These are phyloP conservation scores for Colletotrichum gloeosporioides DNA, from an alignment of 2,329 filamentous ascomycete species.

Conservation along the genomic window DNA sequence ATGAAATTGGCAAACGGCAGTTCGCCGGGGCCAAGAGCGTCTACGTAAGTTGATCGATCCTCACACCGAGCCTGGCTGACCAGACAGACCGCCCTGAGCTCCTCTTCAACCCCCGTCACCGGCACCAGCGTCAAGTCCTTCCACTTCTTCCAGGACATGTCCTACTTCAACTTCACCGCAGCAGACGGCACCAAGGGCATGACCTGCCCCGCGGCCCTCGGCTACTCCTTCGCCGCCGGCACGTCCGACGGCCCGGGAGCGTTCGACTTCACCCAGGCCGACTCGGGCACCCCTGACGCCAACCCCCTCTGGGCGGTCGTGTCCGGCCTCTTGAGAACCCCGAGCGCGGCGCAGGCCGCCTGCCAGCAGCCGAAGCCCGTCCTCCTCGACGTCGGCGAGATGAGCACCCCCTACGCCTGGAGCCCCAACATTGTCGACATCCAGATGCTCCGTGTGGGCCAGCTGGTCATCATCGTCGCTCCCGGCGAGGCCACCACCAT, in stretches of 20 bases:
- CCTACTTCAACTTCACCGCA: constrained; percentile 74
- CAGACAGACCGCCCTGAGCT: constrained; percentile 58
- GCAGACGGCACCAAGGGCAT: constrained; percentile 72
- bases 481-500: constrained; percentile 92
- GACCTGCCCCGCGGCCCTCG: constrained; percentile 87
- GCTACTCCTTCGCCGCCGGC: constrained; percentile 91
- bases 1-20: constrained; percentile 78
- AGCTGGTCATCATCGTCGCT: constrained; percentile 82
- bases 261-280: constrained; percentile 93
- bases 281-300: constrained; percentile 68
- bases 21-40: constrained; percentile 60
- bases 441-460: constrained; percentile 83
- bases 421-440: constrained; percentile 91
- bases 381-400: constrained; percentile 85
- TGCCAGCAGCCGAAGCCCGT: constrained; percentile 88
- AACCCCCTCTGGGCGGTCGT: constrained; percentile 84
- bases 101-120: constrained; percentile 53
- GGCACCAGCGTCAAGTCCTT: constrained; percentile 78
- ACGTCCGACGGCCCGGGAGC: constrained; percentile 90
- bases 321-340: constrained; percentile 72
- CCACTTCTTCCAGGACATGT: constrained; percentile 86
- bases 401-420: constrained; percentile 82
- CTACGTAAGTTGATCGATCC: constrained; percentile 38
- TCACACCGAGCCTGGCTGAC: constrained; percentile 22
- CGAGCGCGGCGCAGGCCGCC: constrained; percentile 69